Conservation (phyloP, 2,329 filamentous ascomycete species). For the Didymella lethalis region DNA sequence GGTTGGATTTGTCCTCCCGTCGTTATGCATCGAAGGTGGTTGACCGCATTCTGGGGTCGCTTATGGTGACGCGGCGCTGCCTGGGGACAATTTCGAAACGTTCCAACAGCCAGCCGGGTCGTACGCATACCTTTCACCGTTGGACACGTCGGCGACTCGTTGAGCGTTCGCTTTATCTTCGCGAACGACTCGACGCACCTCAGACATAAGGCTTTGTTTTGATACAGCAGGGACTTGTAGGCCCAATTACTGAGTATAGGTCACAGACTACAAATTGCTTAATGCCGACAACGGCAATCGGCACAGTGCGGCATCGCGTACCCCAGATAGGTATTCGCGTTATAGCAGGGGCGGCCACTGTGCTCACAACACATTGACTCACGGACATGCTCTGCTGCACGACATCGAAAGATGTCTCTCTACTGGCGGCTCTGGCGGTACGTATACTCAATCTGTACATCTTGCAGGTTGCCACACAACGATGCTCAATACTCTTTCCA, state of each 20-base stretch:
- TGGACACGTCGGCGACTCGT: constrained; percentile 12
- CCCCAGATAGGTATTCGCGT: background rate
- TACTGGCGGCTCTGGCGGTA: background rate
- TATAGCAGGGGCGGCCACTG: constrained; percentile 2
- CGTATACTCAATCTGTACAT: background rate
- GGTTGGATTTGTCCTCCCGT: constrained; percentile 10
- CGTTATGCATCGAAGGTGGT: constrained; percentile 14
- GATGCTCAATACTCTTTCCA: constrained; percentile 5
- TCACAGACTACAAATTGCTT: background rate
- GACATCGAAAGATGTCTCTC: background rate
- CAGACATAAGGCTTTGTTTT: constrained; percentile 11
- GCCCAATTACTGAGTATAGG: constrained; percentile 1
- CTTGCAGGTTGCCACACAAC: background rate
- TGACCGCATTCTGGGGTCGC: constrained; percentile 13
- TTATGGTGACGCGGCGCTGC: constrained; percentile 21
- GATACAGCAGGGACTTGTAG: constrained; percentile 8
- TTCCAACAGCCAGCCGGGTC: constrained; percentile 5
- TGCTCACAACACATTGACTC: constrained; percentile 1
- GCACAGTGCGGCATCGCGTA: constrained; percentile 7
- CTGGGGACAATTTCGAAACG: constrained; percentile 16
- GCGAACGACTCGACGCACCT: background rate
- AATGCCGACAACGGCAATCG: constrained; percentile 4
- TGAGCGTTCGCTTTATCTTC: constrained; percentile 8
- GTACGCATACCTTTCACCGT: background rate
- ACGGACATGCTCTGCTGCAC: background rate